Percentiles rank a stretch among this genome's conserved stretches.
These are phyloP conservation scores for Serendipita sp. DNA, from an alignment of 768 basidiomycete genomes.

Conservation along the genomic window DNA sequence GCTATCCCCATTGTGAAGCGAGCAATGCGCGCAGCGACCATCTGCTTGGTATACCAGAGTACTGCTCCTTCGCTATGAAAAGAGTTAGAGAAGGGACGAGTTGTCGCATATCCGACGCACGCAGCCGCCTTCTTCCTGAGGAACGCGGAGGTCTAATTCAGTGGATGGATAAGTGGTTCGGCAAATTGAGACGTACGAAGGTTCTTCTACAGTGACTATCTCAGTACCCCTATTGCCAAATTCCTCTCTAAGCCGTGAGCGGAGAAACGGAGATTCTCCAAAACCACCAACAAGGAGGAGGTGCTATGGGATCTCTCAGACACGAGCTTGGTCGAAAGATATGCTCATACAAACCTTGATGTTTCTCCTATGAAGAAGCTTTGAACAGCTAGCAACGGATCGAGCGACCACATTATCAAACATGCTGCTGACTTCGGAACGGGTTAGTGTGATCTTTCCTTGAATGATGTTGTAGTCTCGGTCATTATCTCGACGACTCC, in stretches of 20 bases:
- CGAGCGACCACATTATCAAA: not conserved
- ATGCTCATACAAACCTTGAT: not conserved
- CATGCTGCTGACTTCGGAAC: not conserved
- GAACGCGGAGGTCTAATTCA: not conserved
- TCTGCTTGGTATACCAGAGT: not conserved
- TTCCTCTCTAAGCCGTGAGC: not conserved
- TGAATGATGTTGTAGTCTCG: not conserved
- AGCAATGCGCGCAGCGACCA: not conserved
- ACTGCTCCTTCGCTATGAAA: not conserved
- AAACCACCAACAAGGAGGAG: slow-evolving; percentile 8
- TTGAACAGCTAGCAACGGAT: not conserved
- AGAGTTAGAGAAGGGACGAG: not conserved
- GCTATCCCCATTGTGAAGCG: not conserved
- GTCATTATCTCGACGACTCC: slow-evolving; percentile 7
- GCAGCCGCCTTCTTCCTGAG: not conserved
- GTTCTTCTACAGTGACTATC: not conserved
- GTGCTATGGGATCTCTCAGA: not conserved
- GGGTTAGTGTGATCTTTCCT: not conserved
- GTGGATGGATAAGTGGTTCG: too few species aligned
- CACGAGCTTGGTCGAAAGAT: too few species aligned
- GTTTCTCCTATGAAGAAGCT: not conserved
- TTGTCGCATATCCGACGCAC: not conserved
- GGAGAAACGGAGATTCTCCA: slow-evolving; percentile 6
- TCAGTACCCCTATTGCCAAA: not conserved
- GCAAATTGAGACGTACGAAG: not conserved